A percentile compares a stretch with the other conserved stretches of the same genome.
phyloP scores from a whole-genome alignment of 108 stramenopile species.

The Cyclotella cryptica region DNA sequence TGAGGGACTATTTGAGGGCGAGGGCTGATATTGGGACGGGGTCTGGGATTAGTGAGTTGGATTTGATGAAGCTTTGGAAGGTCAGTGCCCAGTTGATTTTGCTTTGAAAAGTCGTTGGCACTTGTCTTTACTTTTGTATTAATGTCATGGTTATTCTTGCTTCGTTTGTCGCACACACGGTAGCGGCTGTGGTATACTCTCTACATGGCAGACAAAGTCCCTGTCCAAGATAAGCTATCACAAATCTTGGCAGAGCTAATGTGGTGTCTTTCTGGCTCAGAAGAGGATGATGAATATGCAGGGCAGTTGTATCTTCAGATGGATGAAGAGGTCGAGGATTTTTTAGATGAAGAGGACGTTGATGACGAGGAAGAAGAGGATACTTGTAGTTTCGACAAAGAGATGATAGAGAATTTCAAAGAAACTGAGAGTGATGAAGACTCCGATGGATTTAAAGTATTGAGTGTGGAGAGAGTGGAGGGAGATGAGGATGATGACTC shows the following conservation, averaged over 20 bases:
- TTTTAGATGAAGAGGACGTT: not conserved
- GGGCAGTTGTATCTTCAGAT: slow-evolving; percentile 78
- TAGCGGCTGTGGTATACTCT: slow-evolving; percentile 89
- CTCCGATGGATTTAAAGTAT: slow-evolving; percentile 30
- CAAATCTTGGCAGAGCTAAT: slow-evolving; percentile 75
- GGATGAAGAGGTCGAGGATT: slow-evolving; percentile 46
- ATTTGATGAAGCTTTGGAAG: slow-evolving; percentile 94
- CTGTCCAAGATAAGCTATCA: slow-evolving; percentile 89
- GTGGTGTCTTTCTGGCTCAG: slow-evolving; percentile 88
- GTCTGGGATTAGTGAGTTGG: slow-evolving; percentile 82
- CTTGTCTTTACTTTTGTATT: not conserved
- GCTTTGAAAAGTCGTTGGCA: not conserved
- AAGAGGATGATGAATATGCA: slow-evolving; percentile 90
- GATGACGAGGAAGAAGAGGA: slow-evolving; percentile 28
- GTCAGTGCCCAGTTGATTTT: slow-evolving; percentile 19
- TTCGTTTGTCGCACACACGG: not conserved
- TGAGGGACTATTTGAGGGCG: slow-evolving; percentile 71
- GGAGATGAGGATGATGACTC: slow-evolving; percentile 20
- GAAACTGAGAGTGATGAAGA: slow-evolving; percentile 29
- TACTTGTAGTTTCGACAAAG: slow-evolving; percentile 12
- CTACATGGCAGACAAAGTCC: slow-evolving; percentile 90
- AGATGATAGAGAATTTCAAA: slow-evolving; percentile 27
- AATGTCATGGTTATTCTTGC: slow-evolving; percentile 5
- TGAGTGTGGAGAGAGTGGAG: slow-evolving; percentile 38
- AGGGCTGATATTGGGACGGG: slow-evolving; percentile 61